Evolutionary conservation across 2,329 filamentous ascomycete species (phyloP), one percentile per base, ranked within the genome.

Genomic region (Cladosporium sp.): DNA sequence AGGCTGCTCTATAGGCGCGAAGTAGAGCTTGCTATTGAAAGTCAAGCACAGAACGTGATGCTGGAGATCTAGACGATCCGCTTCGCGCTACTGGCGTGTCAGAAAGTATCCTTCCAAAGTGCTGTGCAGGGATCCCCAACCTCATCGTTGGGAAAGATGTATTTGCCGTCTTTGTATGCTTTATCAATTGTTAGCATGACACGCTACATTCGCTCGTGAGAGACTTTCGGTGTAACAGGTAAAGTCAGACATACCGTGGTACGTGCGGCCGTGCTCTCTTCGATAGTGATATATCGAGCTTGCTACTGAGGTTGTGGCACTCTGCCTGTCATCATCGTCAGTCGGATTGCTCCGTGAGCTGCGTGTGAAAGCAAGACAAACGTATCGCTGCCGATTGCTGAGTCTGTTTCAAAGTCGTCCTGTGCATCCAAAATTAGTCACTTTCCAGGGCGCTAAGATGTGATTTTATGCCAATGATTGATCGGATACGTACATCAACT

Each of bases 11-110:
- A 80, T 65, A 3, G 80, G 79, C 6, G 78, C 75, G 13, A 77
- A 70, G 62, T 74, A 74, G 4, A 81, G 72, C 39, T 72, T 71
- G 49, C 77, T 76, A 35, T 71, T 68, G 40, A 77, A 73, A 1
- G 76, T 70, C 57, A 83, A 76, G 39, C 79, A 77, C 42, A 82
- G 72, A 53, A 77, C 65, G 58, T 77, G 73, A 57, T 76, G 71
- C 60, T 78, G 76, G 13, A 74, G 70, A 47, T 70, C 68, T 4
- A 74, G 61, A 15, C 72, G 65, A 53, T 74, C 72, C 17, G 68
- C 66, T 61, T 73, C 72, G 36, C 67, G 64, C 71, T 73, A 49
- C 15, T 9, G 15, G 13, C 45, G 15, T 47, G 45, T 60, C 36
- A 63, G 60, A 25, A n/a, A 45, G 37, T 22, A 20, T 19, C 24